Base-by-base conservation (phyloP, 2,329 filamentous ascomycete species). In the Cordyceps tenuipes region DNA sequence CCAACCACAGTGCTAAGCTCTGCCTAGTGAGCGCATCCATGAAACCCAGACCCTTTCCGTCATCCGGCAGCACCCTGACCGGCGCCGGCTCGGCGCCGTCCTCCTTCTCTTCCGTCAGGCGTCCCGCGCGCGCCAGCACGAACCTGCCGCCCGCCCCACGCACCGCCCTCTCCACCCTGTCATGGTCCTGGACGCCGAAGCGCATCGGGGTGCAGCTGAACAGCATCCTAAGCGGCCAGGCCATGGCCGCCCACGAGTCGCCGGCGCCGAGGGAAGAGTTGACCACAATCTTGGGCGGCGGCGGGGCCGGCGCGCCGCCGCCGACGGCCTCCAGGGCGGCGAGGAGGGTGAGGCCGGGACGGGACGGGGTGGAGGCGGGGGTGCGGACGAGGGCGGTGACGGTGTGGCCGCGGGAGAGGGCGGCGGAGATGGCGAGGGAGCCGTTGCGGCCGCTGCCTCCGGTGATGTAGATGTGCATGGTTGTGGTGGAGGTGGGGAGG, bases 221-320 rank as follows among this genome's bases (percentile, higher is more conserved):
- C n/a, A 82, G 62, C 39, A 73, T 59, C 17, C 74, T 72, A 63
- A 82, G 65, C 1, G 76, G 67, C 39, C 70, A 74, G 48, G 73
- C 68, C 61, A 81, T 65, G 54, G 75, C 74, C 0, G 61, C 29
- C 67, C 71, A 77, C 5, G 79, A 82, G 34, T 72, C 67, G 0
- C 76, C 79, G 1, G 77, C 74, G 12, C 81, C 82, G 62, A 79
- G 76, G 1, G 78, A 75, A 13, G 77, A 79, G 68, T 83, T 75
- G 52, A 80, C 70, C 29, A 83, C 72, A 2, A 82, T 64, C 56
- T 79, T 81, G 52, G 34, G 57, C 29, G 39, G 23, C 23, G 2
- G 23, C 23, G 2, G 3, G 3, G 23, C 23, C 51, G 34, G 57
- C 29, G 39, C 1, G 0, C 36, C 1, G 3, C 23, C 9, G 17